These are phyloP conservation scores for Termitomyces sp. DNA, from an alignment of 768 basidiomycete genomes.

Conservation along the genomic window DNA sequence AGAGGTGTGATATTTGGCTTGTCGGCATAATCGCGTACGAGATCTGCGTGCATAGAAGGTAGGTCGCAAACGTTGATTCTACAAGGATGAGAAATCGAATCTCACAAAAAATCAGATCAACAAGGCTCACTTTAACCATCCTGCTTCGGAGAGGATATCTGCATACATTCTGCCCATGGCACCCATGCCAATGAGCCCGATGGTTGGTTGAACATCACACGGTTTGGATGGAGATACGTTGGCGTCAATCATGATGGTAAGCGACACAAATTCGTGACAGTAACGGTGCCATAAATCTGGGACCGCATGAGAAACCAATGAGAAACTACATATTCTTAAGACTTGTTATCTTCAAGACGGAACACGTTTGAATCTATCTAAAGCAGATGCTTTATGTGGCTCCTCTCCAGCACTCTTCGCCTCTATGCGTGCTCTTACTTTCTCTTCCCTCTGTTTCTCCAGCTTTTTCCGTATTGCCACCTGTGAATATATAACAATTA, in stretches of 20 bases:
- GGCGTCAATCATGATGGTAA: slow-evolving; percentile 13
- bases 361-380: slow-evolving; percentile 34
- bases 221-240: slow-evolving; percentile 28
- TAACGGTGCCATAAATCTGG: background rate
- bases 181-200: slow-evolving; percentile 96
- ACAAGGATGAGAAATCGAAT: background rate
- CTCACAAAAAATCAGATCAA: background rate
- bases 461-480: slow-evolving; percentile 66
- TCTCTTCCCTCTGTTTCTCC: slow-evolving; percentile 50
- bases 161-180: slow-evolving; percentile 98
- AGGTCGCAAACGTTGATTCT: slow-evolving; percentile 20
- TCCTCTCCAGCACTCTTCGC: slow-evolving; percentile 24
- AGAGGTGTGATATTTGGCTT: slow-evolving; percentile 61
- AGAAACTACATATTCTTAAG: background rate
- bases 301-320: background rate
- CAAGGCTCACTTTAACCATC: slow-evolving; percentile 75
- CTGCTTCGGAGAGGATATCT: slow-evolving; percentile 63
- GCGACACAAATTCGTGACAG: background rate
- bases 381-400: slow-evolving; percentile 27
- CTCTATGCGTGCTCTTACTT: slow-evolving; percentile 25
- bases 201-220: slow-evolving; percentile 53
- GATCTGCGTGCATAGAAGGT: slow-evolving; percentile 62
- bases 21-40: slow-evolving; percentile 50
- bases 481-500: slow-evolving; percentile 14
- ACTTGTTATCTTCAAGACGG: slow-evolving; percentile 11